Evolutionary conservation across 805 yeast genomes (phyloP), one percentile per base, ranked within the genome.

Genomic region (Saccharomycopsis sp.): DNA sequence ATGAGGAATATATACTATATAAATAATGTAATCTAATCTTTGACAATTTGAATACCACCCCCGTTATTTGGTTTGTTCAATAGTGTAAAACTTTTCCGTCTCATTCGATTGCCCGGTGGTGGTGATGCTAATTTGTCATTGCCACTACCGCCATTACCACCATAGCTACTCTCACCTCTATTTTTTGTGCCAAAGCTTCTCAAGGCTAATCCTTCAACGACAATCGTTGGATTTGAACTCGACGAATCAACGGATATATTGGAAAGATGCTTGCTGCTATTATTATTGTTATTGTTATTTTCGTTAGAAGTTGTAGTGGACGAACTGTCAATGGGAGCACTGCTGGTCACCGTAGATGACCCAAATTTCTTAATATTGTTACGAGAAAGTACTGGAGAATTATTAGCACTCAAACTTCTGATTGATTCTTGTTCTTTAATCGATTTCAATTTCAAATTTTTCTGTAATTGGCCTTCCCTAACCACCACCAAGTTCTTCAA

Each of bases 171-270:
- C n/a, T n/a, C n/a, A n/a, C n/a, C 33, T 38, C 45, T 37, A 31
- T 40, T 34, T 23, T 46, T 45, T 2, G 52, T 49, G 1, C 53
- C 53, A 44, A 50, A 50, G 3, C 46, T 29, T 33, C 53, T 34
- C 26, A 50, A 44, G 5, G 51, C 45, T 19, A 50, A 31, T 9
- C 53, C 53, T 17, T 50, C 51, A 5, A 50, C 53, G 44, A 50
- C 41, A 21, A 50, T 47, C 8, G 51, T 50, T 27, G 53, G 53
- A 4, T 24, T 29, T 13, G 35, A 31, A 17, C 35, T 20, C 7
- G 35, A 17, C 14, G 35, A 14, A 14, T 31, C 35, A 14, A 9
- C 14, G 8, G 35, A 29, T 26, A 19, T 26, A 16, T 21, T 28
- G 22, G 38, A 35, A 22, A 13, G n/a, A 22, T 16, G 22, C 17